phyloP scores from a whole-genome alignment of 192 early-diverging fungal genomes.

The Backusella mclennaniae region DNA sequence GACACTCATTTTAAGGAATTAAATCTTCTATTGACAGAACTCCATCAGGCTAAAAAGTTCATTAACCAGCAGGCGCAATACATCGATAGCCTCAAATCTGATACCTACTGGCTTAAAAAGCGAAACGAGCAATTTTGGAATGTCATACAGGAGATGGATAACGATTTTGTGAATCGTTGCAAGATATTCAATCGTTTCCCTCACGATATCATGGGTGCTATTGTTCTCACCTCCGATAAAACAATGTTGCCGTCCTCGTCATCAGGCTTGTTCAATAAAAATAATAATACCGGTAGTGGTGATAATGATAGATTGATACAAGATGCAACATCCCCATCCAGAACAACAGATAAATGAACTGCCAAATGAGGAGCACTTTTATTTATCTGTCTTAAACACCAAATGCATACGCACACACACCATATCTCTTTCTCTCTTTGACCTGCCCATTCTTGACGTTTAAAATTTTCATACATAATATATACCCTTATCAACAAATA shows the following conservation, averaged over 20 bases:
- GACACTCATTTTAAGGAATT: neutral
- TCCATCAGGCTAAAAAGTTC: slow-evolving; percentile 21
- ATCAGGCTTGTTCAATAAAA: neutral
- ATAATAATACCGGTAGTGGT: neutral
- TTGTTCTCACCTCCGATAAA: neutral
- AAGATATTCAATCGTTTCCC: slow-evolving; percentile 4
- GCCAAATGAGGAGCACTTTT: neutral
- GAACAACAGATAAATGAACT: neutral
- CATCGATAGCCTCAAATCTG: slow-evolving; percentile 17
- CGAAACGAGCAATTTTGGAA: slow-evolving; percentile 4
- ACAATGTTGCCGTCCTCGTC: neutral
- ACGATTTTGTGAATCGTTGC: slow-evolving; percentile 5
- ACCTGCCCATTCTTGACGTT: neutral
- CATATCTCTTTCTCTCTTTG: neutral
- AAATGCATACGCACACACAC: neutral
- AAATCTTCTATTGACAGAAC: neutral
- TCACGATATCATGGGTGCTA: neutral
- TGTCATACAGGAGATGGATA: slow-evolving; percentile 4
- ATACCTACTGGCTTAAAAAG: slow-evolving; percentile 17
- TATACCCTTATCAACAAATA: slow-evolving; percentile 2
- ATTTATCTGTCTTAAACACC: neutral
- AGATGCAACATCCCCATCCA: neutral
- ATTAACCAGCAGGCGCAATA: slow-evolving; percentile 19
- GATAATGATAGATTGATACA: neutral
- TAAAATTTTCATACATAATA: neutral